Evolutionary conservation across 805 yeast species (phyloP).

Genomic region (Saccharomycopsis fibuligera): DNA sequence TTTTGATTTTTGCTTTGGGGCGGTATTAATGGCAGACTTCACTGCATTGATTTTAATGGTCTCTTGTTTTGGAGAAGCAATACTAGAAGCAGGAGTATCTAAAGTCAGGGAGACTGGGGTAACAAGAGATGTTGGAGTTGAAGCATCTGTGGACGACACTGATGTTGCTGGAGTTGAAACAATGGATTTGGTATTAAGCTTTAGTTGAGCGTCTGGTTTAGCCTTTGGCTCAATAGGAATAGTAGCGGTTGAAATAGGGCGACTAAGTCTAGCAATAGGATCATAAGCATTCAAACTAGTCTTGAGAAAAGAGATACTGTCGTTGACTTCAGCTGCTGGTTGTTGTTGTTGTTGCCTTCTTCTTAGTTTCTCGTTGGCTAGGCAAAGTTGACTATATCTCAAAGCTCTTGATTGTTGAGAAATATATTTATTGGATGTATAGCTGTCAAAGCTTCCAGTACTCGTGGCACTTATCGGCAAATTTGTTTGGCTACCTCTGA

Average conservation of each 20-base stretch:
- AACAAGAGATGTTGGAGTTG: neutral
- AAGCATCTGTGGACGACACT: neutral
- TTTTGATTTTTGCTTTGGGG: constrained; percentile 1
- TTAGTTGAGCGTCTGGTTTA: neutral
- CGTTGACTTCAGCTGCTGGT: constrained; percentile 1
- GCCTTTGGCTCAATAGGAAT: neutral
- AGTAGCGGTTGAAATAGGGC: neutral
- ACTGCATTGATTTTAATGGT: neutral
- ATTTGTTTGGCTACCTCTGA: neutral
- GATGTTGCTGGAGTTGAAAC: neutral
- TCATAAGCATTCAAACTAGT: constrained; percentile 7
- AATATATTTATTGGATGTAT: neutral
- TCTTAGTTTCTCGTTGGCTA: constrained; percentile 19
- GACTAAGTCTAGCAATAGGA: constrained; percentile 4
- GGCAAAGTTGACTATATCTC: constrained; percentile 18
- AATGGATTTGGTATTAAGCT: neutral
- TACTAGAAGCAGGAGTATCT: neutral
- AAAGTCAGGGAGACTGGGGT: neutral
- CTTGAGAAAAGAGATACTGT: constrained; percentile 10
- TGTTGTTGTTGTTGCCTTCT: neutral
- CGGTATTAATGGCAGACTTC: neutral
- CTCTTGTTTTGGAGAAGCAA: neutral
- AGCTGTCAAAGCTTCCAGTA: constrained; percentile 5
- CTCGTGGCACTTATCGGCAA: neutral
- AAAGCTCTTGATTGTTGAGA: constrained; percentile 15